Percentiles rank a stretch among this genome's conserved stretches.
These are phyloP conservation scores for Podospora pseudopauciseta DNA, from an alignment of 495 filamentous ascomycete species.

Conservation along the genomic window DNA sequence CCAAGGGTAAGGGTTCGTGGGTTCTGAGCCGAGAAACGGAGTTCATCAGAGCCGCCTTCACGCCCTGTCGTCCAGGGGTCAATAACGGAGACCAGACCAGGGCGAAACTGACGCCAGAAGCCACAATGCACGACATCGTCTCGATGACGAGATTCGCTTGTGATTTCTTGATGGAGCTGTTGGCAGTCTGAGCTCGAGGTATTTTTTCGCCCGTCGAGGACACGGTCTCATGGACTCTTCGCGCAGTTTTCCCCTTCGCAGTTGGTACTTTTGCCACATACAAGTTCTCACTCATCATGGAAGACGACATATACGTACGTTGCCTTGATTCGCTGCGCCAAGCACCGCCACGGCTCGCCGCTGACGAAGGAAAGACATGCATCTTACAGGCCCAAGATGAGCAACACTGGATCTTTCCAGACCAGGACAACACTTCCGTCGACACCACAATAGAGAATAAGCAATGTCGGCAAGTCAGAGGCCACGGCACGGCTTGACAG, in stretches of 20 bases:
- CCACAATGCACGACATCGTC: constrained; percentile 11
- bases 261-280: not conserved
- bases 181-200: not conserved
- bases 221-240: not conserved
- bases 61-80: not conserved
- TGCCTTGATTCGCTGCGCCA: constrained; percentile 3
- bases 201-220: not conserved
- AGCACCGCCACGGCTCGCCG: constrained; percentile 1
- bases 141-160: constrained; percentile 1
- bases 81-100: not conserved
- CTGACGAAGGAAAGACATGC: constrained; percentile 2
- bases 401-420: not conserved
- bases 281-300: not conserved
- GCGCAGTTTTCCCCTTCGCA: not conserved
- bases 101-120: not conserved
- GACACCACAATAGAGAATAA: not conserved
- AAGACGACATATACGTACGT: not conserved
- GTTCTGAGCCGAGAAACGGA: constrained; percentile 8
- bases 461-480: not conserved
- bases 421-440: not conserved
- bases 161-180: not conserved
- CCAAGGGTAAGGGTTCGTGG: constrained; percentile 1
- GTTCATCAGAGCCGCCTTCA: not conserved
- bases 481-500: not conserved
- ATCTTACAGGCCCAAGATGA: not conserved